phyloP scores from a whole-genome alignment of 2,329 filamentous ascomycete genomes.

The Trichoderma koningiopsis region DNA sequence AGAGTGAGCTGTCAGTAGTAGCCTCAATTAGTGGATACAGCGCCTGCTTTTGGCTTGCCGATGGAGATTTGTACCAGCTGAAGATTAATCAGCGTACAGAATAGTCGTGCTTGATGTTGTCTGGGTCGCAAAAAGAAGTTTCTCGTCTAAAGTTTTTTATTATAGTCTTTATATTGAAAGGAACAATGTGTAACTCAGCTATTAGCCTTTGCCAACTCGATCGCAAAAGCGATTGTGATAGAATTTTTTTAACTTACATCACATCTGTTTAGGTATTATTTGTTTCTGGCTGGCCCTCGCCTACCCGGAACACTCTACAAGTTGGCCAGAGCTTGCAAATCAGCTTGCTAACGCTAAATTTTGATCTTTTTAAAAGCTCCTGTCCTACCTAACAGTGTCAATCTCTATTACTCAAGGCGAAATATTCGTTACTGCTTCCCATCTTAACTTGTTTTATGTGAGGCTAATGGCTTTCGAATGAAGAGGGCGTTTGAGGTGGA shows the following conservation, averaged over 20 bases:
- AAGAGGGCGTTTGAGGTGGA: too few relatives aligned
- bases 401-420: neutral
- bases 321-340: neutral
- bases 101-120: neutral
- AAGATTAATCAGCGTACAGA: neutral
- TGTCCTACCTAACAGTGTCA: neutral
- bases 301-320: neutral
- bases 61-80: neutral
- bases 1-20: neutral
- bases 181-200: too few relatives aligned
- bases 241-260: neutral
- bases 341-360: neutral
- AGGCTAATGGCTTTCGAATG: neutral
- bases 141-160: neutral
- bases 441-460: neutral
- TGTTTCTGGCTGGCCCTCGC: neutral
- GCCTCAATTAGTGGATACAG: neutral
- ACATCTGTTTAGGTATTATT: too few relatives aligned
- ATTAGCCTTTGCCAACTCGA: neutral
- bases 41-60: neutral
- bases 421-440: neutral
- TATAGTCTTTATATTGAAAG: too few relatives aligned
- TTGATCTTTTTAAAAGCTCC: neutral
- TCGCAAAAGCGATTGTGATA: neutral
- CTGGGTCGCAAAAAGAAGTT: neutral